These are phyloP conservation scores for Agaricales sp. DNA, from an alignment of 1,284 basidiomycete genomes.

Conservation along the genomic window DNA sequence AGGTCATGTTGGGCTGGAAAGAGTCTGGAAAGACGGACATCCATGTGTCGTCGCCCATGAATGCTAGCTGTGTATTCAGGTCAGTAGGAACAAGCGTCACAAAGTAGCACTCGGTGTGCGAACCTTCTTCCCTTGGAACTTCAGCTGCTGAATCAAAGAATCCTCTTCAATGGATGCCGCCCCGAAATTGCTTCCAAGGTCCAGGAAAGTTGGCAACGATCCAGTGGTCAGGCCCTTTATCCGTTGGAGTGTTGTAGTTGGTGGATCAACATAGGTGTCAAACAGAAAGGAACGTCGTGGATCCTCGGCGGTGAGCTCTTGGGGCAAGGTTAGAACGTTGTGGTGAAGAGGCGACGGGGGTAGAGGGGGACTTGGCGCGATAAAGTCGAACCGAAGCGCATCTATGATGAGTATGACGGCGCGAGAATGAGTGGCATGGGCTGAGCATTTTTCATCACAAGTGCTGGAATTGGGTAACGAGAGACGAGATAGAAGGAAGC, in stretches of 20 bases:
- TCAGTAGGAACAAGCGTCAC: conserved; percentile 8
- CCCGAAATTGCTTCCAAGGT: conserved; percentile 88
- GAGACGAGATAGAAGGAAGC: conserved; percentile 80
- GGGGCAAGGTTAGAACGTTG: conserved; percentile 73
- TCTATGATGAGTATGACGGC: conserved; percentile 88
- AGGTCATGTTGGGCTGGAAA: conserved; percentile 64
- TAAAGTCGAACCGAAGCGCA: conserved; percentile 90
- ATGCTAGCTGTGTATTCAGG: conserved; percentile 41
- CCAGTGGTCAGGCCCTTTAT: conserved; percentile 96
- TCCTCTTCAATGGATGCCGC: conserved; percentile 84
- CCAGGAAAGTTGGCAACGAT: conserved; percentile 92
- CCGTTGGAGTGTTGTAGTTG: conserved; percentile 91
- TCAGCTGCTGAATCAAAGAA: conserved; percentile 61
- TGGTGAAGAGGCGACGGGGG: conserved; percentile 70
- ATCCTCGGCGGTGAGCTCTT: conserved; percentile 47
- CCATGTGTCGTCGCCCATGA: conserved; percentile 99
- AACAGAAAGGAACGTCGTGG: conserved; percentile 78
- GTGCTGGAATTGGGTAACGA: conserved; percentile 61
- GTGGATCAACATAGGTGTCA: conserved; percentile 88
- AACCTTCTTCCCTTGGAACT: conserved; percentile 46
- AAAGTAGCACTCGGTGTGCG: conserved; percentile 13
- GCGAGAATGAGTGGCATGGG: conserved; percentile 63
- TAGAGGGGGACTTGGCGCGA: conserved; percentile 59
- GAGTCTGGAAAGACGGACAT: conserved; percentile 75
- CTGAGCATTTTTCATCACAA: conserved; percentile 30